A percentile compares a stretch with the other conserved stretches of the same genome.
phyloP scores from a whole-genome alignment of 83 land plant species.

The Larix sibirica region DNA sequence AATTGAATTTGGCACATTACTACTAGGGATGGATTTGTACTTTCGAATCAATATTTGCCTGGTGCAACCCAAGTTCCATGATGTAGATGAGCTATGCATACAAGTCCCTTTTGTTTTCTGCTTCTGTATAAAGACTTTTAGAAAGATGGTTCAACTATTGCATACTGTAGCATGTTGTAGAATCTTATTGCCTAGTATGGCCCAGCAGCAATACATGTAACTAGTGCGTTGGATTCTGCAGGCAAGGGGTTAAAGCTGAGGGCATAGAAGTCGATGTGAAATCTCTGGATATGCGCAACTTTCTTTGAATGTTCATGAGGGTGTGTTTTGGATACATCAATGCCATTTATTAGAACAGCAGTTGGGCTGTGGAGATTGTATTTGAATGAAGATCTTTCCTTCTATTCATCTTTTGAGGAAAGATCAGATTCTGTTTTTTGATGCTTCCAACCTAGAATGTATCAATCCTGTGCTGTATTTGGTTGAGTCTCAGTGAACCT shows the following conservation, averaged over 20 bases:
- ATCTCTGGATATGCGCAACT: slow-evolving; percentile 61
- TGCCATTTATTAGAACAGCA: no score
- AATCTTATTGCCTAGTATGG: background rate
- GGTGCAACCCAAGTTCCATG: background rate
- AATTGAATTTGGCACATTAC: background rate
- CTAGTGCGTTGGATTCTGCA: slow-evolving; percentile 18
- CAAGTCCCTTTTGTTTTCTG: background rate
- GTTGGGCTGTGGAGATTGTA: no score
- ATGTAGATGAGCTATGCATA: background rate
- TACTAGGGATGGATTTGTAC: background rate
- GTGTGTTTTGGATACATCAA: no score
- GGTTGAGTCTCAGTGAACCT: no score
- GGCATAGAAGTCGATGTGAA: slow-evolving; percentile 37
- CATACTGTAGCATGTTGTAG: background rate
- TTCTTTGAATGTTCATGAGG: slow-evolving; percentile 28
- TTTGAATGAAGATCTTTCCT: no score
- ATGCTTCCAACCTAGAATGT: no score
- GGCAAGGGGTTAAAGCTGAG: slow-evolving; percentile 64
- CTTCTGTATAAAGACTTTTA: background rate
- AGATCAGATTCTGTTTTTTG: no score
- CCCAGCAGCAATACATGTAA: background rate
- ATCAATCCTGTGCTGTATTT: no score
- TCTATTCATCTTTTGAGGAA: no score
- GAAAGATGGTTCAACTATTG: background rate
- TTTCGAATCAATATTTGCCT: background rate